Conservation (phyloP, 345 rosid genomes). For the Pugionium dolabratum region DNA sequence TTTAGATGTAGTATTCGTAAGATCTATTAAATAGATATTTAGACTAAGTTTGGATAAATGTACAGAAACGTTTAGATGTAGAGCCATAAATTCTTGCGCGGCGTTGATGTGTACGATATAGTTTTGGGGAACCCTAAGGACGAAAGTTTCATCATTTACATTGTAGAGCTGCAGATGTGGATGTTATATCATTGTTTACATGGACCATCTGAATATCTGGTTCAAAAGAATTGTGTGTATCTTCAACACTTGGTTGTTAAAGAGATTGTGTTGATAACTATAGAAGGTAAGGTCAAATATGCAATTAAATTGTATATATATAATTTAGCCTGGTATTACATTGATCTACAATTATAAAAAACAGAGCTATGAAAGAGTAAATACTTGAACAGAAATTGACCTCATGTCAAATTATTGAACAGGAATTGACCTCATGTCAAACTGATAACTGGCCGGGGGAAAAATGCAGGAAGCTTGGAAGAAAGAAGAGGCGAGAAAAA, state of each 20-base stretch:
- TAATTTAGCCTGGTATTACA: slow-evolving; percentile 18
- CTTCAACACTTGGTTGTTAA: too few relatives aligned
- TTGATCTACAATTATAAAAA: slow-evolving; percentile 25
- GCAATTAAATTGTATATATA: slow-evolving; percentile 8
- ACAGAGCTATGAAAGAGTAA: slow-evolving; percentile 25
- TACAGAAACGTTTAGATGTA: neutral
- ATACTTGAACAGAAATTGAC: slow-evolving; percentile 31
- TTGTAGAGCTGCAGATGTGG: slow-evolving; percentile 1
- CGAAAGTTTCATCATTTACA: neutral
- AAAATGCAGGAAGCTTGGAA: slow-evolving; percentile 22
- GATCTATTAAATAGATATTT: too few relatives aligned
- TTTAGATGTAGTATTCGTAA: too few relatives aligned
- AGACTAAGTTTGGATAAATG: slow-evolving; percentile 1
- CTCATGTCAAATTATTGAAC: slow-evolving; percentile 45
- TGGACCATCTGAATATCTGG: neutral
- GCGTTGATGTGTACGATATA: neutral
- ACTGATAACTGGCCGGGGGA: slow-evolving; percentile 30
- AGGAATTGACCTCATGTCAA: slow-evolving; percentile 41
- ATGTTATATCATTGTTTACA: neutral
- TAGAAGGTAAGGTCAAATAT: neutral
- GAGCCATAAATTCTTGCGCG: neutral
- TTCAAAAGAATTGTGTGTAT: too few relatives aligned
- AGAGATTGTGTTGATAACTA: neutral
- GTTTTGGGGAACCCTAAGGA: neutral
- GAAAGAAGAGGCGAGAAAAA: slow-evolving; percentile 22